These are phyloP conservation scores for Daedaleopsis nitida DNA, from an alignment of 768 basidiomycete genomes.

Conservation along the genomic window DNA sequence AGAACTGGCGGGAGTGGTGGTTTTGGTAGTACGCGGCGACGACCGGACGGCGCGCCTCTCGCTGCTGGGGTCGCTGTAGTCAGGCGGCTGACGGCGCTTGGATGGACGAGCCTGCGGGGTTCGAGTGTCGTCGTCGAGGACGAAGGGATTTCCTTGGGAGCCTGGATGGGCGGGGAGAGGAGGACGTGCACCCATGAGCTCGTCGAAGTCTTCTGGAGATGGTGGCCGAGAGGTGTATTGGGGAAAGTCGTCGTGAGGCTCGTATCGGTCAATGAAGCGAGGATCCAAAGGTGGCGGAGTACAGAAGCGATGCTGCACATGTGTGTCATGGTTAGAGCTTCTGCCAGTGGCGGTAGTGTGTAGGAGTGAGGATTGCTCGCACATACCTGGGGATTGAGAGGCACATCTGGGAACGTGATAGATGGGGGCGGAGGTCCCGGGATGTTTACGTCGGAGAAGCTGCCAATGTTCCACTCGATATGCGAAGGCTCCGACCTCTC, in stretches of 20 bases:
- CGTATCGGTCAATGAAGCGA: neutral
- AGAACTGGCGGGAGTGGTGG: neutral
- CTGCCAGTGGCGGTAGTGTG: neutral
- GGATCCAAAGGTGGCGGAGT: constrained; percentile 16
- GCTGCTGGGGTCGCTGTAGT: too few relatives aligned
- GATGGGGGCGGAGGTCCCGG: neutral
- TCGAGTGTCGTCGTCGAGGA: constrained; percentile 11
- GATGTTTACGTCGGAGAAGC: neutral
- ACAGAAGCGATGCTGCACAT: constrained; percentile 11
- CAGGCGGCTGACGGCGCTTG: neutral
- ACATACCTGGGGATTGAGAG: constrained; percentile 11
- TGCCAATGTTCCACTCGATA: neutral
- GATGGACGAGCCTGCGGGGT: neutral
- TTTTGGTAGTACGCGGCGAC: neutral
- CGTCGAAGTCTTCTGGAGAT: constrained; percentile 1
- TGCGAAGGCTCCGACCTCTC: neutral
- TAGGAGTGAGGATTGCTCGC: neutral
- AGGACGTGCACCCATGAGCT: neutral
- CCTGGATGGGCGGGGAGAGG: neutral
- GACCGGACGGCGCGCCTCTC: too few relatives aligned
- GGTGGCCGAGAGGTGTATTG: neutral
- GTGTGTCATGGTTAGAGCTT: neutral
- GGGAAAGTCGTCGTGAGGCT: constrained; percentile 9
- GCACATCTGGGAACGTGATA: constrained; percentile 12
- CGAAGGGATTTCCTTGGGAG: constrained; percentile 1